Evolutionary conservation across 805 yeast genomes (phyloP), one percentile per base, ranked within the genome.

Genomic region (Wickerhamomyces canadensis): DNA sequence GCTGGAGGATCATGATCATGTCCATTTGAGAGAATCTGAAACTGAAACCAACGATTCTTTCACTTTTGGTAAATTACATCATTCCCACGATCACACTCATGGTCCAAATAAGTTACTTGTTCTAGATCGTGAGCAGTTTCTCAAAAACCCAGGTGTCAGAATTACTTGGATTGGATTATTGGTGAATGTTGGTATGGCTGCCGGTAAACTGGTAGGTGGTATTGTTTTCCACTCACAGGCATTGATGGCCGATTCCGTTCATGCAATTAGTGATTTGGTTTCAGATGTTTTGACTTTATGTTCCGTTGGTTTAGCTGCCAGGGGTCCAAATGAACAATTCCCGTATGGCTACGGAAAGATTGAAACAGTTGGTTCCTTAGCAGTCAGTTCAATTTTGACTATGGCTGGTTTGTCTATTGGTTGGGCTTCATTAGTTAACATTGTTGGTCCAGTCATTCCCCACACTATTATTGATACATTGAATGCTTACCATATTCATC

Each of bases 301-400:
- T 5, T 91, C 98, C 1, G 96, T 93, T 15, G 79, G 84, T 23
- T 77, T 83, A 34, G 80, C 94, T 5, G 60, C 70, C 10, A 76
- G 76, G 47, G 63, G 72, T 7, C 82, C 89, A 10, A 71, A 74
- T 23, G 54, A 62, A 4, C 49, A 58, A 17, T 93, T 76, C 54
- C 98, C 98, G 2, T 65, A 80, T 34, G 98, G 98, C 1, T 86
- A 79, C 57, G 98, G 98, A 44, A 88, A 91, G 52, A 72, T 93
- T 33, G 98, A 93, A 62, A 82, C 96, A 3, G 70, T 89, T 23
- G 98, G 98, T 2, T 84, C 98, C 0, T 64, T 91, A 24, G 80
- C 89, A 12, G 98, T 93, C 4, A 82, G 95, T 21, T 74, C 84
- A 0, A 80, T 91, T 36, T 69, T 93, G 40, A 64, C 93, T 5